Percentiles rank a stretch among this genome's conserved stretches.
Conservation (phyloP, 1,139 yeast species). For the Pichiaceae sp. region DNA sequence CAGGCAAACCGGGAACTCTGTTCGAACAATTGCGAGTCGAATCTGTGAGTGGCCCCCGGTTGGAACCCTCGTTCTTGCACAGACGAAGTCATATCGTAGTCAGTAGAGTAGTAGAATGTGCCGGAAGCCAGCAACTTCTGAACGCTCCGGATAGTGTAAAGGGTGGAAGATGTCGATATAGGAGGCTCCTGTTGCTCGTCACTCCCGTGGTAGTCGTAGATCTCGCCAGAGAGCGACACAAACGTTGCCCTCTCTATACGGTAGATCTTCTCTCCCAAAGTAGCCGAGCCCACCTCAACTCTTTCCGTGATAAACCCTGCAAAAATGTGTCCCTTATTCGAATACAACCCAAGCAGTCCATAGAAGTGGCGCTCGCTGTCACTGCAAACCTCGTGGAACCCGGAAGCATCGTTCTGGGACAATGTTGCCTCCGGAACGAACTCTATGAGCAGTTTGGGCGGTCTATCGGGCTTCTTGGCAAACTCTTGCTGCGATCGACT, state of each 20-base stretch:
- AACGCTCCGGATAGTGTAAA: conserved; percentile 40
- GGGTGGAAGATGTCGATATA: background rate
- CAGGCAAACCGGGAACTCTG: conserved; percentile 40
- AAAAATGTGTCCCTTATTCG: conserved; percentile 45
- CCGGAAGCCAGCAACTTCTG: conserved; percentile 52
- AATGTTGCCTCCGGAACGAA: background rate
- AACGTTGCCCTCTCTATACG: conserved; percentile 52
- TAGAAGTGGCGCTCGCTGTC: conserved; percentile 22
- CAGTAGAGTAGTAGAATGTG: conserved; percentile 55
- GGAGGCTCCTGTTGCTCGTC: background rate
- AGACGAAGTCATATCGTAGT: conserved; percentile 57
- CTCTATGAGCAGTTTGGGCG: conserved; percentile 1
- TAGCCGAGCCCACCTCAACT: conserved; percentile 46
- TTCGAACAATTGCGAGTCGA: conserved; percentile 35
- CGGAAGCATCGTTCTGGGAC: background rate
- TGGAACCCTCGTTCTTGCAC: conserved; percentile 42
- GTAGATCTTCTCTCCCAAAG: conserved; percentile 40
- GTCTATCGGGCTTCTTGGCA: background rate
- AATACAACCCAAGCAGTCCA: conserved; percentile 56
- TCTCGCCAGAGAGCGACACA: conserved; percentile 51
- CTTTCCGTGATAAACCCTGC: conserved; percentile 51
- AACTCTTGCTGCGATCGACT: background rate
- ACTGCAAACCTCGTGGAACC: background rate
- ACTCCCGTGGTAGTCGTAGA: conserved; percentile 31
- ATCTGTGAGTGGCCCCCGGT: background rate